Conservation (phyloP, 31 red algal species). For the Porphyra umbilicalis region DNA sequence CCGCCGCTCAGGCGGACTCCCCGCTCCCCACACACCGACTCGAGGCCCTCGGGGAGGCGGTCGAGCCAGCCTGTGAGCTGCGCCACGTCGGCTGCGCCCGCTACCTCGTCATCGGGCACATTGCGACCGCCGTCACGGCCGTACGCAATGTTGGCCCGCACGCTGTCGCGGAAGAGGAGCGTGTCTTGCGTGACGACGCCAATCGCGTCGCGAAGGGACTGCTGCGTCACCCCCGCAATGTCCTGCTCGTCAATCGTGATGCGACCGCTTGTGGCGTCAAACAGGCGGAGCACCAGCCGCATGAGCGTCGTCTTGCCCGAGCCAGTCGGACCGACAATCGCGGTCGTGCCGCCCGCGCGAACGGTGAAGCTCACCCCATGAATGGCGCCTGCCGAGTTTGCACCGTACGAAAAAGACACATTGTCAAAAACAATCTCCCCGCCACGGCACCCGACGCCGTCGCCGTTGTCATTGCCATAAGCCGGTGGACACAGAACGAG, state of each 20-base stretch:
- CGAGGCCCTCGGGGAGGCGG: conserved; percentile 44
- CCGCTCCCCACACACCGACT: conserved; percentile 58
- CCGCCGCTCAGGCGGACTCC: conserved; percentile 77
- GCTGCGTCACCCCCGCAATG: conserved; percentile 38
- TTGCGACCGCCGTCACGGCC: conserved; percentile 8
- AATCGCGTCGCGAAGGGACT: conserved; percentile 44
- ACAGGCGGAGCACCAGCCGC: conserved; percentile 62
- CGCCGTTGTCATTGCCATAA: background rate
- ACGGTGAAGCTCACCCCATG: conserved; percentile 19
- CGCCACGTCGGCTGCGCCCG: conserved; percentile 50
- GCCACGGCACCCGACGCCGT: background rate
- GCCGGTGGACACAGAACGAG: background rate
- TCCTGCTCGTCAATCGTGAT: conserved; percentile 79
- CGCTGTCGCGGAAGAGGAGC: conserved; percentile 78
- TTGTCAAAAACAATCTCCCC: conserved; percentile 60
- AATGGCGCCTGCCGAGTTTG: background rate
- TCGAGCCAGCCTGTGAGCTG: conserved; percentile 17
- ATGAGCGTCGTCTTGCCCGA: conserved; percentile 83
- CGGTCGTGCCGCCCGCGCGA: conserved; percentile 5
- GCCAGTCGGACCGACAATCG: conserved; percentile 81
- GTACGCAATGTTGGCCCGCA: conserved; percentile 82
- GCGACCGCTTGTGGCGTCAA: conserved; percentile 46
- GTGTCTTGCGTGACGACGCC: conserved; percentile 80
- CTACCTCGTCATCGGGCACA: conserved; percentile 36
- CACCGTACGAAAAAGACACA: conserved; percentile 61